These are phyloP conservation scores for Herpetomonas samuelpessoai DNA, from an alignment of 208 protist species.

Conservation along the genomic window DNA sequence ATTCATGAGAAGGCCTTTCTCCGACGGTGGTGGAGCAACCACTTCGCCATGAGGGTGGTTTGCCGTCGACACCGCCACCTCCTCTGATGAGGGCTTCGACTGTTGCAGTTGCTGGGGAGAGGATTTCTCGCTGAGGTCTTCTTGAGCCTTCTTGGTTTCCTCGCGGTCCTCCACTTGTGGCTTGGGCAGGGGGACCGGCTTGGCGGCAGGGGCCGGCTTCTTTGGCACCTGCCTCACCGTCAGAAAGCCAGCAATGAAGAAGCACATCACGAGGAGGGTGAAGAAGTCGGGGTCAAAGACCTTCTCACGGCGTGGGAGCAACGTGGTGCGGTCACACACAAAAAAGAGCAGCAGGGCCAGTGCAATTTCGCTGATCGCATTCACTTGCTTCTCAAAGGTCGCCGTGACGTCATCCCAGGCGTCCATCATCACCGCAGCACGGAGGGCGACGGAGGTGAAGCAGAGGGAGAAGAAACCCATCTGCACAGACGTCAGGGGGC, in stretches of 20 bases:
- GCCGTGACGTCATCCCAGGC: slow-evolving; percentile 9
- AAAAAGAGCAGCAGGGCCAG: slow-evolving; percentile 33
- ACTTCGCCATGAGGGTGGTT: no score
- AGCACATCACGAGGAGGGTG: slow-evolving; percentile 20
- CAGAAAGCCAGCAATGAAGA: slow-evolving; percentile 16
- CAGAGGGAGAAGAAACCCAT: slow-evolving; percentile 23
- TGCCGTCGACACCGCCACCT: background rate
- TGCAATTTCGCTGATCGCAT: slow-evolving; percentile 15
- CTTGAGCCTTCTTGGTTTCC: no score
- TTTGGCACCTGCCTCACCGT: slow-evolving; percentile 20
- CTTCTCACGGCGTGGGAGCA: slow-evolving; percentile 20
- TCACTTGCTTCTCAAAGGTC: slow-evolving; percentile 1
- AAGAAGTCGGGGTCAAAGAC: slow-evolving; percentile 26
- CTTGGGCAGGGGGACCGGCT: no score
- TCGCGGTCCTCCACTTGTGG: no score
- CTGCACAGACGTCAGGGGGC: slow-evolving; percentile 28
- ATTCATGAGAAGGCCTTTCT: slow-evolving; percentile 33
- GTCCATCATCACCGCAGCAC: slow-evolving; percentile 6
- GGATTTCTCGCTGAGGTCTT: no score
- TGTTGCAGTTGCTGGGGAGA: no score
- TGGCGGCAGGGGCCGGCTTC: no score
- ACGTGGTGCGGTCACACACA: slow-evolving; percentile 29
- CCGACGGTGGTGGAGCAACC: background rate
- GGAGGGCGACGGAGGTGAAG: slow-evolving; percentile 13
- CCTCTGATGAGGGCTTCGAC: slow-evolving; percentile 1